Evolutionary conservation across 2,329 filamentous ascomycete genomes (phyloP).

Genomic region (Stemphylium vesicarium): DNA sequence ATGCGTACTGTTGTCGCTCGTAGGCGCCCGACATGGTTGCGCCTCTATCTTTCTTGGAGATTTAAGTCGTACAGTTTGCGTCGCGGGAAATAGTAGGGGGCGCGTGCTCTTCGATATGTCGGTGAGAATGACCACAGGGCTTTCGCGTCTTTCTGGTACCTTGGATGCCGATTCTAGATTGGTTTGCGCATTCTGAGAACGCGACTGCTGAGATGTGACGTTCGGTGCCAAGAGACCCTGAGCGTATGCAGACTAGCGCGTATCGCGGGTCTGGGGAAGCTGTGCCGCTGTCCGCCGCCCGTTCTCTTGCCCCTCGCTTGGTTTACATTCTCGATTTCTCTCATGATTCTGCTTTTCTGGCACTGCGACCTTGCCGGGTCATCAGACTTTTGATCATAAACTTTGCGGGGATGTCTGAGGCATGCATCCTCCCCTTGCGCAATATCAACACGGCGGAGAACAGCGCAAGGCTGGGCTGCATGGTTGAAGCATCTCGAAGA

Average conservation of each 20-base stretch:
- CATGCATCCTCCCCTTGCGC: no score
- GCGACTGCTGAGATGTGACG: constrained; percentile 9
- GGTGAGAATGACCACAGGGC: no score
- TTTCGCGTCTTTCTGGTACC: no score
- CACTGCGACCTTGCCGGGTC: no score
- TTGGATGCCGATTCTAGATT: no score
- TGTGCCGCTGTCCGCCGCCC: not conserved
- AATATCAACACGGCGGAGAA: no score
- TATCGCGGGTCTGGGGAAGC: constrained; percentile 3
- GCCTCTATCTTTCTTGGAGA: not conserved
- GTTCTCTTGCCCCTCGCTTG: not conserved
- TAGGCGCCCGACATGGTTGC: constrained; percentile 62
- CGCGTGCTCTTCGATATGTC: not conserved
- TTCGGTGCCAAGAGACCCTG: constrained; percentile 22
- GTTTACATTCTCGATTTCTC: not conserved
- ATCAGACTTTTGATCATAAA: no score
- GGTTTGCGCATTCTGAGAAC: not conserved
- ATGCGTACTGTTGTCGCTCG: constrained; percentile 58
- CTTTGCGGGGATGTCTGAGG: no score
- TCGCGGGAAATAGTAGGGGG: not conserved
- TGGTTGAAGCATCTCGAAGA: no score
- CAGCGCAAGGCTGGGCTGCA: no score
- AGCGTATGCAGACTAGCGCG: constrained; percentile 9
- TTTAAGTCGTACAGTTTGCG: not conserved
- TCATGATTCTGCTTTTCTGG: no score